Evolutionary conservation across 1,139 yeast genomes (phyloP).

Genomic region (Zhuliangozyma blackwelliae): DNA sequence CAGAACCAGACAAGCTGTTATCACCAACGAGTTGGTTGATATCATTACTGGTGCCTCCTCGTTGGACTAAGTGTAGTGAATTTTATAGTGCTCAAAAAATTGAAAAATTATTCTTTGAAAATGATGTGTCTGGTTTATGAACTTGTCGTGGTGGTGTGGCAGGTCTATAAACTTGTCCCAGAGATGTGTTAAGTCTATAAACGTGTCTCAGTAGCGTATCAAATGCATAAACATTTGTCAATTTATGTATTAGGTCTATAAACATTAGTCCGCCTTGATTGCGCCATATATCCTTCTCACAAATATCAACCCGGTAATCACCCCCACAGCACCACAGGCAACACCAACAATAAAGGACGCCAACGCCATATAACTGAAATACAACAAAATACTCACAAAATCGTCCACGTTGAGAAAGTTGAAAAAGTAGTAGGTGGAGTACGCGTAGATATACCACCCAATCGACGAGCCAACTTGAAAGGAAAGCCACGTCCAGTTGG

Average conservation of each 20-base stretch:
- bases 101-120: too few relatives aligned
- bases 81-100: too few relatives aligned
- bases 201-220: too few relatives aligned
- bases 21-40: constrained; percentile 98
- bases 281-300: constrained; percentile 56
- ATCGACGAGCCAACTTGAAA: constrained; percentile 70
- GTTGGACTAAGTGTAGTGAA: constrained; percentile 55
- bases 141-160: too few relatives aligned
- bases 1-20: constrained; percentile 99
- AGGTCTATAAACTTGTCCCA: too few relatives aligned
- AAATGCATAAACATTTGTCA: too few relatives aligned
- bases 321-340: constrained; percentile 74
- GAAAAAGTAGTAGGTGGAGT: constrained; percentile 65
- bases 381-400: constrained; percentile 64
- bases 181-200: too few relatives aligned
- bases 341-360: constrained; percentile 61
- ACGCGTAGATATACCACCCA: constrained; percentile 64
- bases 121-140: too few relatives aligned
- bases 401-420: constrained; percentile 56
- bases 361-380: constrained; percentile 67
- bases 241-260: background rate
- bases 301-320: constrained; percentile 59
- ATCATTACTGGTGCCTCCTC: constrained; percentile 99
- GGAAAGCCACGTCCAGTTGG: constrained; percentile 82
- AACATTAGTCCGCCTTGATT: constrained; percentile 48